These are phyloP conservation scores for Obba rivulosa DNA, from an alignment of 768 basidiomycete species.

Conservation along the genomic window DNA sequence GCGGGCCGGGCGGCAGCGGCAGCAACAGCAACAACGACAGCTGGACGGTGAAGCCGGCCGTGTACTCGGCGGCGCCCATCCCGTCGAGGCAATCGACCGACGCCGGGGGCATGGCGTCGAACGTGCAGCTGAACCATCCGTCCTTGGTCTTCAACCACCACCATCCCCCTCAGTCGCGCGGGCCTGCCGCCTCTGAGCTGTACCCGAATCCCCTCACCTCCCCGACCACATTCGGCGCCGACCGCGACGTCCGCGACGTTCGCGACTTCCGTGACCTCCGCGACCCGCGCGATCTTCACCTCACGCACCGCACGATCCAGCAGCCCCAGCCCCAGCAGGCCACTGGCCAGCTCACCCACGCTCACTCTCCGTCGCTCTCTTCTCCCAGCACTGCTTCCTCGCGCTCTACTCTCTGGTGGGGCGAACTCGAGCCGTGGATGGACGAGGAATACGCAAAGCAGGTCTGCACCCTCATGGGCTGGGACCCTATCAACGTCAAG, in stretches of 20 bases:
- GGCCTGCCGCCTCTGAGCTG: conserved; percentile 12
- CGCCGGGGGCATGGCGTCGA: conserved; percentile 13
- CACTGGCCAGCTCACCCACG: conserved; percentile 21
- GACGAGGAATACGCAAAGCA: conserved; percentile 92
- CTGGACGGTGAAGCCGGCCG: conserved; percentile 15
- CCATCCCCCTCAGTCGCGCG: conserved; percentile 17
- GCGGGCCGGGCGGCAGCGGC: conserved; percentile 3
- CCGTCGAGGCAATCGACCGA: conserved; percentile 12
- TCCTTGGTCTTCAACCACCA: conserved; percentile 25
- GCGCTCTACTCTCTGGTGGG: conserved; percentile 76
- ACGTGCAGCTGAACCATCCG: conserved; percentile 18
- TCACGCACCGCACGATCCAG: conserved; percentile 15
- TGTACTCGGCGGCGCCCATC: conserved; percentile 13
- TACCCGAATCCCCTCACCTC: conserved; percentile 13
- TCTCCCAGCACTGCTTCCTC: conserved; percentile 18
- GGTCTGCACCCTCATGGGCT: conserved; percentile 81
- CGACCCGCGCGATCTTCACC: conserved; percentile 12
- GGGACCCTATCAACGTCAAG: conserved; percentile 73
- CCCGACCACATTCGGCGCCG: not conserved
- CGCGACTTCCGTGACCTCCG: conserved; percentile 16
- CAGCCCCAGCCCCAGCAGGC: conserved; percentile 15
- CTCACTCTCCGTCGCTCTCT: conserved; percentile 20
- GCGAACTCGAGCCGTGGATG: conserved; percentile 94
- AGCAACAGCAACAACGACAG: not conserved
- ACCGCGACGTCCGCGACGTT: conserved; percentile 18